Percentiles rank a stretch among this genome's conserved stretches.
Evolutionary conservation across 495 filamentous ascomycete species (phyloP).

Genomic region (Bombardia bombarda): DNA sequence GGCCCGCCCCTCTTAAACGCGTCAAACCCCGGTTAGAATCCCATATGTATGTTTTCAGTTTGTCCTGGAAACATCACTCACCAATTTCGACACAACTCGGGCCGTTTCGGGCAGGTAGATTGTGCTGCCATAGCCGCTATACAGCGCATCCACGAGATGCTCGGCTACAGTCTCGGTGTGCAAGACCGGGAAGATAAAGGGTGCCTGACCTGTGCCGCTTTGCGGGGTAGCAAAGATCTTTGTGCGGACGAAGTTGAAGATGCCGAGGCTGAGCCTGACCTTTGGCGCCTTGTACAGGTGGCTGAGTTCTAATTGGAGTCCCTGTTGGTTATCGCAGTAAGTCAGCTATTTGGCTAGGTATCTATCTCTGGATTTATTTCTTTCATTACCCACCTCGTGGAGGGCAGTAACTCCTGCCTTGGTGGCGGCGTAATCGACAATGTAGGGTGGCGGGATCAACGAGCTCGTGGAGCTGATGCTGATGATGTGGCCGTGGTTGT

Average conservation of each 20-base stretch:
- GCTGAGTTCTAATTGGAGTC: conserved; percentile 15
- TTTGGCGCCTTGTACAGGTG: conserved; percentile 17
- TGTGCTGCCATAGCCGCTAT: conserved; percentile 23
- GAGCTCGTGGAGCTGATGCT: conserved; percentile 15
- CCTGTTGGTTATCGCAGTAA: background rate
- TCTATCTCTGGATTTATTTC: too few species aligned
- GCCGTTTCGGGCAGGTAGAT: conserved; percentile 28
- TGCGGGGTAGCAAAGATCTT: conserved; percentile 21
- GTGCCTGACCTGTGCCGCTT: conserved; percentile 20
- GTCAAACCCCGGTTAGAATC: too few species aligned
- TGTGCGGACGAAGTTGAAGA: conserved; percentile 29
- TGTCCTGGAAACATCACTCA: conserved; percentile 10
- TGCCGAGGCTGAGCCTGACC: conserved; percentile 22
- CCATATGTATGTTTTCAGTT: background rate
- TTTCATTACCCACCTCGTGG: background rate
- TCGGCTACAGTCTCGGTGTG: conserved; percentile 30
- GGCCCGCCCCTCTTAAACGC: conserved; percentile 7
- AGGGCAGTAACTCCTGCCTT: conserved; percentile 4
- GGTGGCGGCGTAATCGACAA: conserved; percentile 17
- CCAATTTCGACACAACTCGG: conserved; percentile 23
- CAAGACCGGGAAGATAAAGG: conserved; percentile 27
- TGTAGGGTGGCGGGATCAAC: conserved; percentile 8
- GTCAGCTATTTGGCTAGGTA: background rate
- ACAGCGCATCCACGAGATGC: conserved; percentile 22
- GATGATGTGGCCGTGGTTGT: conserved; percentile 19